Base-by-base conservation (phyloP, 169 alveolate genomes). In the Plasmodium relictum region DNA sequence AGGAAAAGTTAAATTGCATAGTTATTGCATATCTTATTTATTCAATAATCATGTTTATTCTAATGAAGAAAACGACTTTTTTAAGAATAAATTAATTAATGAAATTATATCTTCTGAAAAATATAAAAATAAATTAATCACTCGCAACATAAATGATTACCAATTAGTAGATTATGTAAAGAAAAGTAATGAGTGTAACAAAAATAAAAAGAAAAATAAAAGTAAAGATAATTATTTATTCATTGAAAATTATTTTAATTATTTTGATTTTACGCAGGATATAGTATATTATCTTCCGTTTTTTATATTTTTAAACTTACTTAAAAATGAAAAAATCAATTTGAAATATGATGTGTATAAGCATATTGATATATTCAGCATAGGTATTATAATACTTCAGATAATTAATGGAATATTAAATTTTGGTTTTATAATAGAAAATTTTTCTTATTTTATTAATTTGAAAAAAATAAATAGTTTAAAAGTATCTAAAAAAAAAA, bases 311-410 rank as follows among this genome's bases (percentile, higher is more conserved):
- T 39, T 52, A 20, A 61, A 66, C 31, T 42, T 80, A 20, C 10
- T 44, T n/a, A n/a, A 52, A 3, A 70, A 45, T 9, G 48, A 80
- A 68, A 80, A 50, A 24, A 26, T 16, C 6, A 9, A 42, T 0
- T 10, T 59, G 14, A 52, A 6, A 10, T 61, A 54, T 52, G 73
- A 66, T 18, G 12, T 80, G 10, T 66, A 39, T 44, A 66, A 65
- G 20, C 90, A 80, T 31, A 70, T 80, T 7, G 90, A 80, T 44
- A n/a, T 80, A n/a, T 80, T 80, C 44, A 80, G 24, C 52, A 65
- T 66, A 5, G 90, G 90, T n/a, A 66, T 80, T 4, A 58, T 80
- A 4, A 80, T 80, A 54, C 37, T 66, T 6, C 73, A 80, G 37
- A 20, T 80, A 1, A 31, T 80, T 5, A 80, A 80, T 20, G 90